phyloP scores from a whole-genome alignment of 225 moss, liverwort and hornwort genomes.

The Marchantia polymorpha region DNA sequence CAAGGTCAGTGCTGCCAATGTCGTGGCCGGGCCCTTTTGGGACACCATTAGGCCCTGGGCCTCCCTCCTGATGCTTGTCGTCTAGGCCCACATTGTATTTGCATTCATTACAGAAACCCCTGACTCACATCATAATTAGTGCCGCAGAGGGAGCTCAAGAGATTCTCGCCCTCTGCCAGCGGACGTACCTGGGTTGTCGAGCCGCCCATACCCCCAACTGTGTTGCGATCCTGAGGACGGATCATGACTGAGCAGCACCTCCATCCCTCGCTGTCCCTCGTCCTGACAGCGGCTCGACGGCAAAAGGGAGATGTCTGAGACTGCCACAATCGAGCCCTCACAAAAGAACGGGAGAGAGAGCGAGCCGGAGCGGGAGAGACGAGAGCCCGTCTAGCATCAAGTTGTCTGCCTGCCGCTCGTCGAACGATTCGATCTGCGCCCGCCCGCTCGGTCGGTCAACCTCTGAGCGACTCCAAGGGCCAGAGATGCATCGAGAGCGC shows the following conservation, averaged over 20 bases:
- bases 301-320: neutral
- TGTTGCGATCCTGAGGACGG: neutral
- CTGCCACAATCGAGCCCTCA: too few relatives aligned
- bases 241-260: neutral
- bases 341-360: too few relatives aligned
- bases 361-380: too few relatives aligned
- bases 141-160: neutral
- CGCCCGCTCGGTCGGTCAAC: too few relatives aligned
- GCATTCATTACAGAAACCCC: neutral
- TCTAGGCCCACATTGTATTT: neutral
- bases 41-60: neutral
- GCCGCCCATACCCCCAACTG: neutral
- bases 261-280: neutral
- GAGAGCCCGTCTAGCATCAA: too few relatives aligned
- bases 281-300: neutral
- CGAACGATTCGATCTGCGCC: too few relatives aligned
- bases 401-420: too few relatives aligned
- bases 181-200: neutral
- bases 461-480: too few relatives aligned
- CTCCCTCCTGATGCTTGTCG: neutral
- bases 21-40: neutral
- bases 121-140: neutral
- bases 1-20: neutral
- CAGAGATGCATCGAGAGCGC: too few relatives aligned
- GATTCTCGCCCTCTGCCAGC: constrained; percentile 5